These are phyloP conservation scores for Iris pallida DNA, from an alignment of 116 monocot species.

Conservation along the genomic window DNA sequence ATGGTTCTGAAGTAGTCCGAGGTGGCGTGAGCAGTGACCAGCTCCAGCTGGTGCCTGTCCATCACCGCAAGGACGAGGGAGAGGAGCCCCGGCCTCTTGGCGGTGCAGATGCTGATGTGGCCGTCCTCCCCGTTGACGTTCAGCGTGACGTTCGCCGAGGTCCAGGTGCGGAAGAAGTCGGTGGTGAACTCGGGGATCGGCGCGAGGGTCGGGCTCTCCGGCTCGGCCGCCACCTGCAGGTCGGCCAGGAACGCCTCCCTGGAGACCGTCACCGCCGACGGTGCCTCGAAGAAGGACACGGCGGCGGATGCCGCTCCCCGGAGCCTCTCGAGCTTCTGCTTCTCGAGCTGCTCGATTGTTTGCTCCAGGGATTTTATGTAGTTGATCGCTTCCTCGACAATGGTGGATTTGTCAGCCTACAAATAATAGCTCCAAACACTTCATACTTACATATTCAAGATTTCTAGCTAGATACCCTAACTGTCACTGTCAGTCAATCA, in stretches of 20 bases:
- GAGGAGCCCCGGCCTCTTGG: constrained; percentile 31
- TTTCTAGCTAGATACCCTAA: not conserved
- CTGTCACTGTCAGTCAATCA: not conserved
- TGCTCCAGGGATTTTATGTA: constrained; percentile 53
- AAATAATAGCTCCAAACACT: not conserved
- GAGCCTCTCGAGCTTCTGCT: constrained; percentile 39
- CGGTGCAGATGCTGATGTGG: constrained; percentile 39
- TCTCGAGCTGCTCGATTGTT: constrained; percentile 43
- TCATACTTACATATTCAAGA: not conserved
- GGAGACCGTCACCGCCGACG: not conserved
- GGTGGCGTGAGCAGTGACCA: constrained; percentile 31
- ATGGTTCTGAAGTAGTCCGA: constrained; percentile 45
- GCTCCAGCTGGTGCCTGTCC: constrained; percentile 51
- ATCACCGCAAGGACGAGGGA: constrained; percentile 25
- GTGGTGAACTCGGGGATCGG: constrained; percentile 7
- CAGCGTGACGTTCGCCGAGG: constrained; percentile 52
- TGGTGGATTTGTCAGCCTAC: constrained; percentile 68
- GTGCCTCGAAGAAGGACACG: not conserved
- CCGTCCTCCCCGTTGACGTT: constrained; percentile 49
- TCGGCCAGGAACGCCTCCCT: constrained; percentile 33
- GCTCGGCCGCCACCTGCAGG: not conserved
- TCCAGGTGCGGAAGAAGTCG: constrained; percentile 40
- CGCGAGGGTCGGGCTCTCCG: constrained; percentile 12
- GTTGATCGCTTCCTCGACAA: constrained; percentile 58
- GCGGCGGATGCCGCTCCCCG: not conserved